Evolutionary conservation across 495 filamentous ascomycete genomes (phyloP), one percentile per base, ranked within the genome.

Genomic region (Tuber brumale): DNA sequence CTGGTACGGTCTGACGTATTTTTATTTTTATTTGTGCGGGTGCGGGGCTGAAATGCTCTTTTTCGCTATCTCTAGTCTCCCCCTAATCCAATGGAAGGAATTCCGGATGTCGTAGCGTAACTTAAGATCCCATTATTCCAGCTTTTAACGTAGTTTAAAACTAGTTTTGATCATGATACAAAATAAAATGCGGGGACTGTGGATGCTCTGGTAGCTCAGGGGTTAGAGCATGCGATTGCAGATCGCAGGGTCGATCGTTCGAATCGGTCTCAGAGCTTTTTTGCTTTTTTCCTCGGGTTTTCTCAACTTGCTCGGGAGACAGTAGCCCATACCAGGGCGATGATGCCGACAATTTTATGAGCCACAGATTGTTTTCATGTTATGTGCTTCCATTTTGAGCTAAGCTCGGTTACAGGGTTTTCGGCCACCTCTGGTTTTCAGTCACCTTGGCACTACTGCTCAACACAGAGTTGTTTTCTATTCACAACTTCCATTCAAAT

Each of bases 171-270:
- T 16, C 27, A 35, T 35, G 3, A 14, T n/a, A 12, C n/a, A 61
- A n/a, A 61, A 61, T 61, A 61, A 27, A 31, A 14, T 5, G 5
- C n/a, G 1, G 10, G 2, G 10, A 9, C 0, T n/a, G 14, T 61
- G 3, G 51, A 14, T 35, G 74, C 76, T 78, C 76, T 76, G 61
- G 76, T 78, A 78, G 74, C 76, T 78, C 76, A 78, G 76, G 76
- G 76, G 76, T 78, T 78, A 78, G 76, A 78, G 76, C 76, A 74
- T 75, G 74, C 76, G 76, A 78, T 78, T 78, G 76, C 76, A 78
- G 76, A 78, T 78, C 76, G 76, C 74, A 75, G 74, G 76, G 74
- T 78, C 76, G 73, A 75, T 78, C 76, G 76, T 78, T 78, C 74
- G 75, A 78, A 78, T 78, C 76, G 76, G 76, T 70, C 73, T 78